These are phyloP conservation scores for Aspergillus sp. DNA, from an alignment of 2,329 filamentous ascomycete species.

Conservation along the genomic window DNA sequence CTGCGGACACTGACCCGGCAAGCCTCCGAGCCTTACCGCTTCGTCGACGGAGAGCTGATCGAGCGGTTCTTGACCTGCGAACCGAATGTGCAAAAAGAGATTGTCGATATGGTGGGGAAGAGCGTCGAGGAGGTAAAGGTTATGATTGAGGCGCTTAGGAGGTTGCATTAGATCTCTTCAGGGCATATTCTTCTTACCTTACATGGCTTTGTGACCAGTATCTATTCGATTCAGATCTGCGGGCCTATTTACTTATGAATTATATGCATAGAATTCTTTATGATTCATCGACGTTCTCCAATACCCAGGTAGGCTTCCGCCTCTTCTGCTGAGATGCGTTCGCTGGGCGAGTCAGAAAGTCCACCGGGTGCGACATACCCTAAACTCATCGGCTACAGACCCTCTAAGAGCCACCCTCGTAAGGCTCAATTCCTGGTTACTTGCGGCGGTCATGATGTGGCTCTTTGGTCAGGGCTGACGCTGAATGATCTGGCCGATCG, in stretches of 20 bases:
- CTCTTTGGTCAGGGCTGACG: no score
- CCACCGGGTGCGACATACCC: no score
- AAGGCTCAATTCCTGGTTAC: no score
- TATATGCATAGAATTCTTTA: no score
- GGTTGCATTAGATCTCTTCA: conserved; percentile 48
- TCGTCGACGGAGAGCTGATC: conserved; percentile 89
- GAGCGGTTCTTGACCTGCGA: conserved; percentile 79
- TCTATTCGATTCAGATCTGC: not conserved
- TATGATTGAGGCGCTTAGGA: conserved; percentile 61
- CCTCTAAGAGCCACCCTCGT: no score
- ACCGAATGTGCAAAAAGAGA: conserved; percentile 60
- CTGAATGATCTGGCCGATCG: no score
- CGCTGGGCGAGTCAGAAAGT: no score
- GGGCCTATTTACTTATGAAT: not conserved
- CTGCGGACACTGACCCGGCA: conserved; percentile 75
- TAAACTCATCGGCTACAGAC: no score
- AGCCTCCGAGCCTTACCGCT: conserved; percentile 77
- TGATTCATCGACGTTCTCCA: no score
- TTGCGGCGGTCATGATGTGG: no score
- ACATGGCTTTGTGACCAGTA: not conserved
- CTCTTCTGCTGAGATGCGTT: no score
- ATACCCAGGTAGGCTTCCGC: no score
- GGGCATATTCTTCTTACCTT: not conserved
- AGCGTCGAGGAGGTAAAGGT: conserved; percentile 64
- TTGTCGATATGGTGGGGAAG: conserved; percentile 57